These are phyloP conservation scores for Starmera quercuum DNA, from an alignment of 805 yeast genomes.

Conservation along the genomic window DNA sequence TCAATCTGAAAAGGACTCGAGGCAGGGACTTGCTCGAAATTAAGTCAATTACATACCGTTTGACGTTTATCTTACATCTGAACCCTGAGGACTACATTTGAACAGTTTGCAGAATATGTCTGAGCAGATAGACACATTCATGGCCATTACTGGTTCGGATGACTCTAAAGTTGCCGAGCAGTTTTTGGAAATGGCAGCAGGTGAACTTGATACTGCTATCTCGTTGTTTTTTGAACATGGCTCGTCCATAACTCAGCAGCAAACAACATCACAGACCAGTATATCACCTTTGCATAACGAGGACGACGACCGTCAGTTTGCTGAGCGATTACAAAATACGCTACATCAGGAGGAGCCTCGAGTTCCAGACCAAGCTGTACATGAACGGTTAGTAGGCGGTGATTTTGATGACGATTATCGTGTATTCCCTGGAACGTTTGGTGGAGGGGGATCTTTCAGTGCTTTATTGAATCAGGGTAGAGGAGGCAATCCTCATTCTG, in stretches of 20 bases:
- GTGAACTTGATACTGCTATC: conserved; percentile 77
- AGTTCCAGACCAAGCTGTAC: conserved; percentile 69
- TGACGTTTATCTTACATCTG: too few species aligned
- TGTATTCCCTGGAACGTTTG: conserved; percentile 27
- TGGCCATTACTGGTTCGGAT: conserved; percentile 74
- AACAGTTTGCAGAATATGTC: conserved; percentile 25
- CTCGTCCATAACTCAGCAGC: conserved; percentile 19
- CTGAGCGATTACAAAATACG: conserved; percentile 49
- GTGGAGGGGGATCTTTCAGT: conserved; percentile 28
- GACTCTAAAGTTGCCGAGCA: conserved; percentile 64
- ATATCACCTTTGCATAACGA: background rate
- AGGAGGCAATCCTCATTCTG: conserved; percentile 16
- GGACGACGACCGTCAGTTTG: conserved; percentile 45
- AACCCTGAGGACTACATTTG: too few species aligned
- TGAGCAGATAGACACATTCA: conserved; percentile 59
- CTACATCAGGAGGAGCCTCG: conserved; percentile 42
- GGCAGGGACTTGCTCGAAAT: too few species aligned
- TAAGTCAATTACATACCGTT: too few species aligned
- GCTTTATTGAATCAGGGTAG: conserved; percentile 1
- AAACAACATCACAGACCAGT: background rate
- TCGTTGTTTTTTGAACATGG: conserved; percentile 73
- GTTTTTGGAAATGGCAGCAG: conserved; percentile 72
- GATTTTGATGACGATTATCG: conserved; percentile 17
- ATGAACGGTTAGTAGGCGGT: conserved; percentile 66
- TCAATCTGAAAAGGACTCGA: too few species aligned